A percentile compares a stretch with the other conserved stretches of the same genome.
Evolutionary conservation across 768 basidiomycete genomes (phyloP).

Genomic region (Leccinum arenicola): DNA sequence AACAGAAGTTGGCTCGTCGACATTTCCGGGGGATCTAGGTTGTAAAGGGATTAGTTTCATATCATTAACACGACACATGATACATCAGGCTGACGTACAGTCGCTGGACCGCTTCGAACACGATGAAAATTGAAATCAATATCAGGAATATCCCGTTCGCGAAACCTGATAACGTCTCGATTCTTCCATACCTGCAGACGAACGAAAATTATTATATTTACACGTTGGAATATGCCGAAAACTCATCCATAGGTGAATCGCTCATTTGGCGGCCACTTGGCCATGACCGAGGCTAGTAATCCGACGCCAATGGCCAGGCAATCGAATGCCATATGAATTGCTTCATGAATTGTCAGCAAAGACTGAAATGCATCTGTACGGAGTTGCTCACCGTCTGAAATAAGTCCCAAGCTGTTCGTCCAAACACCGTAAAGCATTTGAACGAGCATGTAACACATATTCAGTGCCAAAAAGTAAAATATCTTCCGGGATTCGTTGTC

Average conservation of each 20-base stretch:
- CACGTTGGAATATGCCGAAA: not conserved
- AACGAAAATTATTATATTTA: not conserved
- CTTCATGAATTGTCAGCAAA: slow-evolving; percentile 40
- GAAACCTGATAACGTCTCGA: slow-evolving; percentile 97
- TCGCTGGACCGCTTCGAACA: slow-evolving; percentile 95
- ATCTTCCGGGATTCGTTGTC: slow-evolving; percentile 94
- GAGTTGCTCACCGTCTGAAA: slow-evolving; percentile 82
- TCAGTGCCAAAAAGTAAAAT: slow-evolving; percentile 94
- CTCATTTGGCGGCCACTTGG: slow-evolving; percentile 94
- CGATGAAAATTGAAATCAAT: slow-evolving; percentile 94
- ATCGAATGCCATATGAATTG: slow-evolving; percentile 99
- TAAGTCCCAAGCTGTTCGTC: slow-evolving; percentile 95
- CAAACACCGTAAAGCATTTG: slow-evolving; percentile 97
- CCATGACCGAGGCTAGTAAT: slow-evolving; percentile 94
- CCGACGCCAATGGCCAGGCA: slow-evolving; percentile 97
- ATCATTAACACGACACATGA: not conserved
- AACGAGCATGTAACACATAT: slow-evolving; percentile 93
- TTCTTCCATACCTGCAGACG: slow-evolving; percentile 77
- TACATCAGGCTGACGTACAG: slow-evolving; percentile 51
- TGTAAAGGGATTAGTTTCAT: slow-evolving; percentile 27
- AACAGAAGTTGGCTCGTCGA: slow-evolving; percentile 89
- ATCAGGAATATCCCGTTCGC: slow-evolving; percentile 95
- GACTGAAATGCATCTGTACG: not conserved
- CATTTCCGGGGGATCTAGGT: slow-evolving; percentile 96
- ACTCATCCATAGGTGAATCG: slow-evolving; percentile 91